Conservation (phyloP, 2,329 filamentous ascomycete species). For the Fusarium sp. region DNA sequence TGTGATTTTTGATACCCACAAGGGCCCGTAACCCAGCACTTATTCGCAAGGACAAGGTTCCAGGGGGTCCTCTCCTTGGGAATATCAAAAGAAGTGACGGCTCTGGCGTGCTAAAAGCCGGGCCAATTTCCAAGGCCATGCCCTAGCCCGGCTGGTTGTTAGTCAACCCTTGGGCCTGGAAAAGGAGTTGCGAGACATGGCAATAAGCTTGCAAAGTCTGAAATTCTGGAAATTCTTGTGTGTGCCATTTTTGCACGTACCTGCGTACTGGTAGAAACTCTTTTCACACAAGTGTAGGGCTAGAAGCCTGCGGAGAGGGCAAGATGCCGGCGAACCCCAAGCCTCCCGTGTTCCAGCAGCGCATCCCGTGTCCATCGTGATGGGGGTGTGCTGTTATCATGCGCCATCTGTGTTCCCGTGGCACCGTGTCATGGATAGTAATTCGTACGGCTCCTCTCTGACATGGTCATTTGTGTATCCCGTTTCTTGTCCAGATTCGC, state of each 20-base stretch:
- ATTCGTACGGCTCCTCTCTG: slow-evolving; percentile 36
- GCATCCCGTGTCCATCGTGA: slow-evolving; percentile 27
- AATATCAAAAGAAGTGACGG: slow-evolving; percentile 30
- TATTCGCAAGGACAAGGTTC: slow-evolving; percentile 33
- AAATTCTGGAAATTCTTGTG: slow-evolving; percentile 30
- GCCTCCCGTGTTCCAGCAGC: slow-evolving; percentile 35
- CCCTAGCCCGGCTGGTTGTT: slow-evolving; percentile 29
- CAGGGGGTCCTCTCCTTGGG: slow-evolving; percentile 24
- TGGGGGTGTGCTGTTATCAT: slow-evolving; percentile 40
- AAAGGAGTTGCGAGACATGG: slow-evolving; percentile 40
- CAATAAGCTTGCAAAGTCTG: slow-evolving; percentile 16
- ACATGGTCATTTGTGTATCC: slow-evolving; percentile 28
- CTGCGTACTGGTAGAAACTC: slow-evolving; percentile 26
- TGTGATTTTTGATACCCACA: slow-evolving; percentile 14
- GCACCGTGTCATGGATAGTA: slow-evolving; percentile 34
- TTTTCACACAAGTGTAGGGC: slow-evolving; percentile 32
- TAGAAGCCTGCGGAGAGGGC: slow-evolving; percentile 32
- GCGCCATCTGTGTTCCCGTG: slow-evolving; percentile 33
- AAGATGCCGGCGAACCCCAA: slow-evolving; percentile 32
- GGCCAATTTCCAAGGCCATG: slow-evolving; percentile 40
- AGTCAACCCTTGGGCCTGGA: slow-evolving; percentile 26
- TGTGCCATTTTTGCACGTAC: slow-evolving; percentile 37
- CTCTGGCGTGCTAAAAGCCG: slow-evolving; percentile 23
- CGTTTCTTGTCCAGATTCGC: slow-evolving; percentile 20
- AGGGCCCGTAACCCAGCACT: slow-evolving; percentile 19